Conservation (phyloP, 2,329 filamentous ascomycete genomes). For the Zelopaecilomyces penicillatus region DNA sequence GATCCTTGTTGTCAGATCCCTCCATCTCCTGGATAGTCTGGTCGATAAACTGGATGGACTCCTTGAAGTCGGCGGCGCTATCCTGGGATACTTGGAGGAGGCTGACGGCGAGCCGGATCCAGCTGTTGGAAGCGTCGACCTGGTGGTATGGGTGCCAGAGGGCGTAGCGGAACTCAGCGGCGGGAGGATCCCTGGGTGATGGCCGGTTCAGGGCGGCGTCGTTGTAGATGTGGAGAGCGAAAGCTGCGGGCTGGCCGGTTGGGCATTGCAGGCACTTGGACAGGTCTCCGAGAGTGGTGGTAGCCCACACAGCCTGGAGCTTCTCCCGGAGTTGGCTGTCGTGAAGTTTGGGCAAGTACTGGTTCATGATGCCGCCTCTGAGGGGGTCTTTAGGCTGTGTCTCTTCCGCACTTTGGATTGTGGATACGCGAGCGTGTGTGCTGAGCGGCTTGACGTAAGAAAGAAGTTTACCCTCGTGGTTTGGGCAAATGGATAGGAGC, state of each 20-base stretch:
- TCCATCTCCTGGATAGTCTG: neutral
- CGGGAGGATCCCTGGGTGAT: neutral
- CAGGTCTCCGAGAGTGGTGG: neutral
- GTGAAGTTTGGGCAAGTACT: slow-evolving; percentile 5
- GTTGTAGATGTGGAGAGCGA: slow-evolving; percentile 1
- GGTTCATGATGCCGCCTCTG: slow-evolving; percentile 1
- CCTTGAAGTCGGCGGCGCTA: neutral
- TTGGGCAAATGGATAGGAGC: slow-evolving; percentile 3
- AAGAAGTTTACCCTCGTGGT: neutral
- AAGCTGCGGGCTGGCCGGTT: slow-evolving; percentile 1
- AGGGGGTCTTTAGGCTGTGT: slow-evolving; percentile 2
- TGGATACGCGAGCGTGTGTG: slow-evolving; percentile 2
- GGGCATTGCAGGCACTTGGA: neutral
- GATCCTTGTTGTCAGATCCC: no score
- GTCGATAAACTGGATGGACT: slow-evolving; percentile 2
- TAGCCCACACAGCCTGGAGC: slow-evolving; percentile 6
- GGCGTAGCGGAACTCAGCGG: slow-evolving; percentile 8
- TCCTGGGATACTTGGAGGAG: slow-evolving; percentile 1
- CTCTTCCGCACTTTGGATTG: neutral
- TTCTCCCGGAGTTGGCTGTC: slow-evolving; percentile 1
- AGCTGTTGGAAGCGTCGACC: slow-evolving; percentile 7
- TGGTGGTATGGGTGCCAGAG: slow-evolving; percentile 10
- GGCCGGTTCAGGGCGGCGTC: neutral
- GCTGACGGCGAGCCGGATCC: slow-evolving; percentile 4
- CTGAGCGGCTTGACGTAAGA: slow-evolving; percentile 2